These are phyloP conservation scores for Colletotrichum noveboracense DNA, from an alignment of 2,329 filamentous ascomycete species.

Conservation along the genomic window DNA sequence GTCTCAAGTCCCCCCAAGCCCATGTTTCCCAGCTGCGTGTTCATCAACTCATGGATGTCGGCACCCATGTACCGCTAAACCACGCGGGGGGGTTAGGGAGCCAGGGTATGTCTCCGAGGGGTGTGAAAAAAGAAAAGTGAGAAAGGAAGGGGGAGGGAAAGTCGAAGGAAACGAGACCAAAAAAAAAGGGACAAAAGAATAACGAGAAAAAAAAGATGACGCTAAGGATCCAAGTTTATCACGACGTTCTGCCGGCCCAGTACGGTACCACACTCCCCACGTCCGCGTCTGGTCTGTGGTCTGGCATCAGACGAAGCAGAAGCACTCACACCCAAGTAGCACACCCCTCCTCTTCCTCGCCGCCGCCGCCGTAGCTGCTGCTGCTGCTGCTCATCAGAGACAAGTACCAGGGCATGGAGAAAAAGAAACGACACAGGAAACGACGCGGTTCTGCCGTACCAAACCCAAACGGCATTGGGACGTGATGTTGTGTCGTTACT, in stretches of 20 bases:
- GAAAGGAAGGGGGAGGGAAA: not conserved
- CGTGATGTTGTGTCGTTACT: conserved; percentile 21
- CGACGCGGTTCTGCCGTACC: conserved; percentile 16
- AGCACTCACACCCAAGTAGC: conserved; percentile 24
- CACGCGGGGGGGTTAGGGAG: conserved; percentile 14
- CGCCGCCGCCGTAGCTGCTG: not conserved
- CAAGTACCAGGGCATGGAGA: conserved; percentile 24
- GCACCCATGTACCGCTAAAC: conserved; percentile 14
- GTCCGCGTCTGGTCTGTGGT: conserved; percentile 12
- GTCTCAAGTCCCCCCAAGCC: conserved; percentile 13
- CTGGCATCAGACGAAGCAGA: conserved; percentile 21
- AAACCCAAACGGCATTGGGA: conserved; percentile 21
- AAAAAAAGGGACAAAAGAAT: not conserved
- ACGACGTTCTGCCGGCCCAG: conserved; percentile 20
- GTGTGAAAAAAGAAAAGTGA: not conserved
- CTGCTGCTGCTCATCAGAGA: conserved; percentile 21
- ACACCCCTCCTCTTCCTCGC: conserved; percentile 21
- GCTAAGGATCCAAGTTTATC: conserved; percentile 18
- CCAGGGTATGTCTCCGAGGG: conserved; percentile 1
- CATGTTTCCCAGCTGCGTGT: conserved; percentile 16
- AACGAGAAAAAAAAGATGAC: conserved; percentile 8
- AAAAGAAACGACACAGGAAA: conserved; percentile 24
- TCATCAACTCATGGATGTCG: conserved; percentile 13
- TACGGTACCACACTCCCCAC: conserved; percentile 15
- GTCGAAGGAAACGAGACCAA: not conserved